Evolutionary conservation across 805 yeast genomes (phyloP).

Genomic region (Candida succiphila): DNA sequence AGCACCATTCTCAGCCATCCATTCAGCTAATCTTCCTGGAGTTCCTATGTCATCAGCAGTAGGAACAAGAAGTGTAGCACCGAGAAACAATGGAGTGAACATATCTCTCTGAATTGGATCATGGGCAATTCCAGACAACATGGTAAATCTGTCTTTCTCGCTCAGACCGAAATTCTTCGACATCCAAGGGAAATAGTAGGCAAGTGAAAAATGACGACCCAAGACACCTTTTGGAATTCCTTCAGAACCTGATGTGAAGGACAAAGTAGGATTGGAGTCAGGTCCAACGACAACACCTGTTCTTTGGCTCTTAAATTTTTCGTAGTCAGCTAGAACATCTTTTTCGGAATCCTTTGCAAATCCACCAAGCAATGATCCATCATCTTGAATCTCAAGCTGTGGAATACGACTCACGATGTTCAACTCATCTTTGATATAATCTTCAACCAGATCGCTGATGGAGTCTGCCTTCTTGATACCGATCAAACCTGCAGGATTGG

Average conservation of each 20-base stretch:
- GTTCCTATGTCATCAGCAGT: slow-evolving; percentile 97
- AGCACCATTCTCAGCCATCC: slow-evolving; percentile 90
- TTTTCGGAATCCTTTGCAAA: slow-evolving; percentile 8
- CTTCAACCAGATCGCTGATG: slow-evolving; percentile 66
- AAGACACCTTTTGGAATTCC: slow-evolving; percentile 98
- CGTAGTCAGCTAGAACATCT: slow-evolving; percentile 43
- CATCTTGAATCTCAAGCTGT: slow-evolving; percentile 64
- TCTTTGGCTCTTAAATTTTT: slow-evolving; percentile 38
- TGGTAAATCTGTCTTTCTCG: slow-evolving; percentile 81
- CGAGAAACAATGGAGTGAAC: slow-evolving; percentile 94
- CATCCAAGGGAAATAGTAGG: slow-evolving; percentile 99
- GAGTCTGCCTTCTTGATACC: slow-evolving; percentile 87
- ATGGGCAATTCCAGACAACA: slow-evolving; percentile 98
- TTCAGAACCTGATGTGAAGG: slow-evolving; percentile 96
- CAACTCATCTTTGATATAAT: slow-evolving; percentile 66
- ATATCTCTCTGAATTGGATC: slow-evolving; percentile 99
- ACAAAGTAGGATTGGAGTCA: slow-evolving; percentile 91
- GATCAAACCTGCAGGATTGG: slow-evolving; percentile 84
- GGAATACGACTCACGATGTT: slow-evolving; percentile 67
- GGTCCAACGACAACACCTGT: slow-evolving; percentile 95
- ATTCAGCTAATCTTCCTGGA: slow-evolving; percentile 93
- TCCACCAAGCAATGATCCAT: slow-evolving; percentile 67
- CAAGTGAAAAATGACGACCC: slow-evolving; percentile 94
- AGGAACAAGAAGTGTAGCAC: slow-evolving; percentile 89
- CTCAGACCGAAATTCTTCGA: slow-evolving; percentile 70